phyloP scores from a whole-genome alignment of 2,329 filamentous ascomycete genomes.

The Colletotrichum viniferum region DNA sequence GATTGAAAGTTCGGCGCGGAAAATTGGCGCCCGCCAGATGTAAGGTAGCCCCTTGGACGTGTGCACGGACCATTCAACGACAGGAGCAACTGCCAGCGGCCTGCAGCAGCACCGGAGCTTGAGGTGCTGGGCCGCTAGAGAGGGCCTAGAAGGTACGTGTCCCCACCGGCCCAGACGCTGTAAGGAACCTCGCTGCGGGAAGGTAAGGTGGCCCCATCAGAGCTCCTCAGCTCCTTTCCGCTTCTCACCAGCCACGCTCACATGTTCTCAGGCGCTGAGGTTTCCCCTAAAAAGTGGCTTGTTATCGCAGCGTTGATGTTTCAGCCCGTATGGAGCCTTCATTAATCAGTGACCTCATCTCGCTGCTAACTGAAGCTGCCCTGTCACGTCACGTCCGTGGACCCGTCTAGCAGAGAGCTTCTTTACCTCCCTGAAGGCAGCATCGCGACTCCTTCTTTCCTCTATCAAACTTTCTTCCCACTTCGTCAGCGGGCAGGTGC shows the following conservation, averaged over 20 bases:
- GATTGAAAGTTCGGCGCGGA: constrained; percentile 22
- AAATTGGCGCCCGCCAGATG: constrained; percentile 19
- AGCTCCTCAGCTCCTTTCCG: background rate
- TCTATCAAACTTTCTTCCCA: background rate
- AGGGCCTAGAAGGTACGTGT: background rate
- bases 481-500: background rate
- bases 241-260: constrained; percentile 3
- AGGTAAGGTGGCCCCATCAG: background rate
- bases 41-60: constrained; percentile 9
- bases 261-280: background rate
- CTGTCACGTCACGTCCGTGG: constrained; percentile 9
- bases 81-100: background rate
- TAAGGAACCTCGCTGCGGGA: background rate
- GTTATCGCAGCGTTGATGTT: constrained; percentile 9
- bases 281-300: constrained; percentile 1
- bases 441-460: background rate
- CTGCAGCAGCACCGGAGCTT: background rate
- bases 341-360: constrained; percentile 22
- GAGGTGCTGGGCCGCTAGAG: background rate
- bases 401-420: background rate
- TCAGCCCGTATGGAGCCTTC: constrained; percentile 9
- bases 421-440: constrained; percentile 6
- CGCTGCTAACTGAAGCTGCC: background rate
- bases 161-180: background rate
- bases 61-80: constrained; percentile 10